These are phyloP conservation scores for Lyophyllum decastes DNA, from an alignment of 768 basidiomycete genomes.

Conservation along the genomic window DNA sequence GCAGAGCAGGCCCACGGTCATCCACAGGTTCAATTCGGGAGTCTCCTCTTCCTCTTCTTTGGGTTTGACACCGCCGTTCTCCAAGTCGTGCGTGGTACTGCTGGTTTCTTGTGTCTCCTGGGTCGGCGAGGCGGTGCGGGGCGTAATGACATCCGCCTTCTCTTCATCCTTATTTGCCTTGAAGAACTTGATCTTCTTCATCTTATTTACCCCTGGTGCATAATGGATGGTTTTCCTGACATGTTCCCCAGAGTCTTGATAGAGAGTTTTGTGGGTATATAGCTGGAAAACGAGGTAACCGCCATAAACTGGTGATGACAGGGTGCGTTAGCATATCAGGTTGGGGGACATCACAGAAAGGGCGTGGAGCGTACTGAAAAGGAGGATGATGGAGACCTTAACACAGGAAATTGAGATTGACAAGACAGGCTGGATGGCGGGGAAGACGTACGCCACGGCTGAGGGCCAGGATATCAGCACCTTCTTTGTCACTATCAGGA, in stretches of 20 bases:
- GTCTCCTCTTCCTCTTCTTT: slow-evolving; percentile 46
- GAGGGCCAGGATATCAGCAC: slow-evolving; percentile 55
- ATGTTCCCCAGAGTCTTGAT: slow-evolving; percentile 48
- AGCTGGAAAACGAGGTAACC: slow-evolving; percentile 82
- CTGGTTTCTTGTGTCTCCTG: slow-evolving; percentile 8
- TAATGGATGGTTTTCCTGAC: slow-evolving; percentile 37
- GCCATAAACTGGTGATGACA: slow-evolving; percentile 58
- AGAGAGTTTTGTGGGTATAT: slow-evolving; percentile 72
- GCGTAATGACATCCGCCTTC: neutral
- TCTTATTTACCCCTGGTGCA: slow-evolving; percentile 15
- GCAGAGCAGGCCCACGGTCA: slow-evolving; percentile 55
- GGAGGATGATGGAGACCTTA: slow-evolving; percentile 74
- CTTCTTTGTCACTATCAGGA: slow-evolving; percentile 24
- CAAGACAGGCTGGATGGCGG: neutral
- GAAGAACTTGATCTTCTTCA: neutral
- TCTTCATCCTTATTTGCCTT: neutral
- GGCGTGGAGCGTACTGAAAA: slow-evolving; percentile 56
- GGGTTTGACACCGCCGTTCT: slow-evolving; percentile 21
- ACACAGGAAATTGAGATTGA: neutral
- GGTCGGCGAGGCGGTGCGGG: neutral
- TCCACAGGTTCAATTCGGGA: slow-evolving; percentile 55
- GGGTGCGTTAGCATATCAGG: slow-evolving; percentile 31
- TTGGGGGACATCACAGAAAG: slow-evolving; percentile 23
- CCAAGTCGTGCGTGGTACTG: slow-evolving; percentile 15
- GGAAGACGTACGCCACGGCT: slow-evolving; percentile 67